Evolutionary conservation across 768 basidiomycete genomes (phyloP), one percentile per base, ranked within the genome.

Genomic region (Dioszegia aurantiaca): DNA sequence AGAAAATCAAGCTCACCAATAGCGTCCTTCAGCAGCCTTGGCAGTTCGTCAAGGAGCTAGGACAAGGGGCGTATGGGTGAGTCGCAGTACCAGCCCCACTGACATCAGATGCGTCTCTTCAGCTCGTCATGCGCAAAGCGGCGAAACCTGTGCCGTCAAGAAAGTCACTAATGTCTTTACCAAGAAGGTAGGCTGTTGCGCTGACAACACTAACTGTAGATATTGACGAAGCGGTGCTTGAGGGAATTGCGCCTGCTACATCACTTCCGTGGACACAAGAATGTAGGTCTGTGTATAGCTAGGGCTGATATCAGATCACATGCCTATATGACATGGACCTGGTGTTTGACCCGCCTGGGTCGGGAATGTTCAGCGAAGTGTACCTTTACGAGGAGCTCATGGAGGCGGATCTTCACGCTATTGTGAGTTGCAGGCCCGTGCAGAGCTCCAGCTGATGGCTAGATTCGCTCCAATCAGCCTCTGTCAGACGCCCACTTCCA

Each of bases 331-430:
- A 98, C 74, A 92, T 98, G 90, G 91, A 95, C 73, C 90, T 97
- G 52, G 90, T 99, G 43, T 89, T 93, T 76, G 89, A 91, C 65
- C 84, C 90, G 17, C 71, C 75, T 37, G 73, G 73, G 41, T 86
- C 83, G 54, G 88, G 89, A 64, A 88, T 89, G 75, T 99, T 98
- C 71, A 89, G 93, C 77, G 94, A 97, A 78, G 93, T 99, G 17
- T 97, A 80, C 69, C 69, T 78, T 51, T 78, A 98, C 88, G 93
- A 98, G 80, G 95, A 99, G 77, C 85, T 98, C 66, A 99, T 98
- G 95, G 95, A 99, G 76, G 95, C 95, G 55, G 95, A 99, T 83
- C 82, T 99, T 19, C 95, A 98, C 71, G 95, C 95, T 19, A 99
- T 99, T 77, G 92, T 93, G 68, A 77, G 84, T 73, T 44, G 42